phyloP scores from a whole-genome alignment of 192 early-diverging fungal genomes.

The Coemansia sp. region DNA sequence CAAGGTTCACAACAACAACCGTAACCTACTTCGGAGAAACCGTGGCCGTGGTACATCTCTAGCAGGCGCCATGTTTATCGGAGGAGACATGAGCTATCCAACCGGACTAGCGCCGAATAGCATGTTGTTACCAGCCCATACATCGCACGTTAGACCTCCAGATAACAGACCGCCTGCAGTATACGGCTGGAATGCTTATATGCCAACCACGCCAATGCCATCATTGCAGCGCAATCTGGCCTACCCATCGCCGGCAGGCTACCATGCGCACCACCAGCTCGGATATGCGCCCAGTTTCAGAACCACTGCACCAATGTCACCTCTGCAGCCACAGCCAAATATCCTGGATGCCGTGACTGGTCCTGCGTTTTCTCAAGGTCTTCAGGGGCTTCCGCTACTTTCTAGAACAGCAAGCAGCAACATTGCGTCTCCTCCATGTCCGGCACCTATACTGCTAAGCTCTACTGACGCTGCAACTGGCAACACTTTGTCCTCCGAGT shows the following conservation, averaged over 20 bases:
- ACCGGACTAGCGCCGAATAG: neutral
- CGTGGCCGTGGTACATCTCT: conserved; percentile 3
- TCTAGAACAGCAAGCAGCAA: neutral
- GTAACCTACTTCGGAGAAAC: neutral
- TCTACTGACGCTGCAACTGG: neutral
- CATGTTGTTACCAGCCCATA: neutral
- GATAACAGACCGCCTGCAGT: neutral
- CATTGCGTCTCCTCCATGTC: neutral
- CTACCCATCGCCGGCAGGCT: neutral
- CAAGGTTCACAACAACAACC: conserved; percentile 31
- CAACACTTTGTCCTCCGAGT: conserved; percentile 9
- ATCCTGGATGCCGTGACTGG: neutral
- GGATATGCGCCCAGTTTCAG: conserved; percentile 17
- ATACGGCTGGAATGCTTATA: neutral
- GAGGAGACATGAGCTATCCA: too few species aligned
- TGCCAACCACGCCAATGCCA: neutral
- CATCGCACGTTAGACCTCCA: neutral
- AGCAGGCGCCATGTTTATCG: neutral
- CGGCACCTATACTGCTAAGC: neutral
- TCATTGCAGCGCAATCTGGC: neutral
- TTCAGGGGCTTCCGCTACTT: conserved; percentile 5
- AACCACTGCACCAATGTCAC: conserved; percentile 3
- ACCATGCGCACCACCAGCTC: conserved; percentile 2
- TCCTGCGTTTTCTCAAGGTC: neutral
- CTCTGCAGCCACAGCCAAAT: neutral